Evolutionary conservation across 1,284 basidiomycete genomes (phyloP).

Genomic region (Marasmius sp.): DNA sequence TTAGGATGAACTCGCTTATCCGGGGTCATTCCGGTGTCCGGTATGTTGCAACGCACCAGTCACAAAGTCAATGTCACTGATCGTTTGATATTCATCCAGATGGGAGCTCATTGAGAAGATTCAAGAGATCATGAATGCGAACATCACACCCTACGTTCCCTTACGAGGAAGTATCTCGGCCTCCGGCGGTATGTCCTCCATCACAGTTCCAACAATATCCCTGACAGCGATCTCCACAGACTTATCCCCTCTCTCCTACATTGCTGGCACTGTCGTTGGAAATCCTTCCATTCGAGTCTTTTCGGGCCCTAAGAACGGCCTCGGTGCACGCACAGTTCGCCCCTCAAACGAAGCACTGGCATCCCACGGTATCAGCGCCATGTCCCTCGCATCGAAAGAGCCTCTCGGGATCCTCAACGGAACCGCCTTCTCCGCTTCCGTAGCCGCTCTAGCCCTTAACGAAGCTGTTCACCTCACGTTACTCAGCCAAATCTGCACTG

Average conservation of each 20-base stretch:
- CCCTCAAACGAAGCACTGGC: constrained; percentile 65
- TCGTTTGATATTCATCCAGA: background rate
- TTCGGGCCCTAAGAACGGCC: constrained; percentile 47
- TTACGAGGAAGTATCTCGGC: constrained; percentile 82
- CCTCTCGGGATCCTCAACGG: constrained; percentile 79
- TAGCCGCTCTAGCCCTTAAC: constrained; percentile 69
- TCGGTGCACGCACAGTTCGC: constrained; percentile 54
- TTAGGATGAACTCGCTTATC: constrained; percentile 85
- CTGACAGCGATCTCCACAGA: constrained; percentile 39
- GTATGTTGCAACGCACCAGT: background rate
- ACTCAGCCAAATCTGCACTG: constrained; percentile 76
- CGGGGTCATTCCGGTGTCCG: constrained; percentile 86
- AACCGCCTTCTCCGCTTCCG: constrained; percentile 75
- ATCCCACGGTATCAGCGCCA: constrained; percentile 62
- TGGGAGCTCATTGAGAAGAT: constrained; percentile 82
- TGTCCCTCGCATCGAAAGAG: constrained; percentile 77
- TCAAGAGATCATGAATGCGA: constrained; percentile 67
- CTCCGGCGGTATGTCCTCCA: constrained; percentile 60
- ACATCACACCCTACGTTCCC: constrained; percentile 81
- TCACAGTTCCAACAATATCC: constrained; percentile 8
- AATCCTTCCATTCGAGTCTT: constrained; percentile 80
- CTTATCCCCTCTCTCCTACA: constrained; percentile 76
- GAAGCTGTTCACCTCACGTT: constrained; percentile 74
- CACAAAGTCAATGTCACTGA: background rate
- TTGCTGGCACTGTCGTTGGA: constrained; percentile 74